Base-by-base conservation (phyloP, 192 early-diverging fungal genomes). In the Coemansia nantahalensis region DNA sequence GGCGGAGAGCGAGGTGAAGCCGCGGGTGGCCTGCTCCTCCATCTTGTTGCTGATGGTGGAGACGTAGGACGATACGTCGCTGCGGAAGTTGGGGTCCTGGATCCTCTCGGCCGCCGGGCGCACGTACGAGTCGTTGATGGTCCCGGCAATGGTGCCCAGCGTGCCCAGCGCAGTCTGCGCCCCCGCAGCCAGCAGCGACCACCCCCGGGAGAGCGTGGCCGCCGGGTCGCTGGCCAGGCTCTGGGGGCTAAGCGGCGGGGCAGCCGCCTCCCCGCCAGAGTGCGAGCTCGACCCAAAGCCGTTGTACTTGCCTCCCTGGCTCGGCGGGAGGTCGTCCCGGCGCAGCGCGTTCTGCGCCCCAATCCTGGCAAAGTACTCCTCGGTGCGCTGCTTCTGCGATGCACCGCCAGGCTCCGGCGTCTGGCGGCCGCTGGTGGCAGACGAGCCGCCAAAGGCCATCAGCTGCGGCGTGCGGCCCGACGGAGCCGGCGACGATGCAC, bases 321-420 rank as follows among this genome's bases (percentile, higher is more conserved):
- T 85, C 8, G 88, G 88, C 21, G 88, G 85, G 36, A 89, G 51
- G 34, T 75, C 33, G n/a, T 82, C 83, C 10, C 83, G 55, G 33
- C 88, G 65, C 22, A 18, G 19, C 10, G 74, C 68, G 56, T 90
- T 90, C 19, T 70, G 63, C 8, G 51, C 38, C 22, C 88, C 86
- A 10, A 88, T 56, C n/a, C 55, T 67, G 39, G 80, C 80, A 78
- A 90, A 90, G 65, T 89, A 95, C 16, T 79, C 68, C 49, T 95
- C 92, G 52, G 93, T 94, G 26, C 77, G 71, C 44, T 74, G 57
- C 59, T 86, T 86, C 35, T 87, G 65, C 8, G 72, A 23, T 41
- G 39, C 42, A n/a, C 51, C 15, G 48, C 54, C 13, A 15, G 48
- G 45, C 13, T 70, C 67, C 0, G 67, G 67, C 11, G 67, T 65